Conservation (phyloP, 108 stramenopile species). For the Bacterosira constricta region DNA sequence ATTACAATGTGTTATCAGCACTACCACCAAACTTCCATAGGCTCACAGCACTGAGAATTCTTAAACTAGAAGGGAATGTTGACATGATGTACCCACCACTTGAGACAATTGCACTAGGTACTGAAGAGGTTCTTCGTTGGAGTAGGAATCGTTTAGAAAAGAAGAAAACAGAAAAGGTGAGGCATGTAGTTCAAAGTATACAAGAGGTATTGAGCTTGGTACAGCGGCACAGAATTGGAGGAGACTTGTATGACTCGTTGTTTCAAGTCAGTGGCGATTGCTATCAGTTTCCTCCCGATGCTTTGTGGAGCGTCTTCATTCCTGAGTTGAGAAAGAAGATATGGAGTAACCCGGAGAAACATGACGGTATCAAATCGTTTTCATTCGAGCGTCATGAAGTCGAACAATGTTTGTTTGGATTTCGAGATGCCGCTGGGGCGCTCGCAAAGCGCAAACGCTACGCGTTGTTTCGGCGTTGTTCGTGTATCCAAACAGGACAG, state of each 20-base stretch:
- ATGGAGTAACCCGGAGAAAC: constrained; percentile 26
- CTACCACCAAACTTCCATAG: constrained; percentile 46
- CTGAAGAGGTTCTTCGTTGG: constrained; percentile 48
- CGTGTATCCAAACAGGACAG: constrained; percentile 28
- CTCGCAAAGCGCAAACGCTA: constrained; percentile 11
- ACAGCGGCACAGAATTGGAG: constrained; percentile 26
- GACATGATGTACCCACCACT: constrained; percentile 48
- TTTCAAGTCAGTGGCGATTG: constrained; percentile 21
- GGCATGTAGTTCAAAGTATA: constrained; percentile 39
- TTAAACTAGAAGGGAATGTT: constrained; percentile 50
- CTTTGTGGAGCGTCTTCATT: constrained; percentile 45
- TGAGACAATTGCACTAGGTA: constrained; percentile 29
- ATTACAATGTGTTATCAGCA: constrained; percentile 39
- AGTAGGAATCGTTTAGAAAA: constrained; percentile 34
- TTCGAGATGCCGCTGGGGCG: constrained; percentile 39
- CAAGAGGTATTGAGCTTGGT: constrained; percentile 41
- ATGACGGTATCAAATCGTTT: constrained; percentile 40
- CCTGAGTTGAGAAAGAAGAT: constrained; percentile 46
- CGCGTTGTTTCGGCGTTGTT: constrained; percentile 40
- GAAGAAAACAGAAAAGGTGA: constrained; percentile 24
- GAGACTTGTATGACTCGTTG: constrained; percentile 31
- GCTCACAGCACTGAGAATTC: constrained; percentile 22
- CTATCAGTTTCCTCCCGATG: constrained; percentile 49
- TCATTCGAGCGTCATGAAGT: constrained; percentile 40
- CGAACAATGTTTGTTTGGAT: constrained; percentile 39